Conservation (phyloP, 768 basidiomycete species). For the Hebeloma cylindrosporum region DNA sequence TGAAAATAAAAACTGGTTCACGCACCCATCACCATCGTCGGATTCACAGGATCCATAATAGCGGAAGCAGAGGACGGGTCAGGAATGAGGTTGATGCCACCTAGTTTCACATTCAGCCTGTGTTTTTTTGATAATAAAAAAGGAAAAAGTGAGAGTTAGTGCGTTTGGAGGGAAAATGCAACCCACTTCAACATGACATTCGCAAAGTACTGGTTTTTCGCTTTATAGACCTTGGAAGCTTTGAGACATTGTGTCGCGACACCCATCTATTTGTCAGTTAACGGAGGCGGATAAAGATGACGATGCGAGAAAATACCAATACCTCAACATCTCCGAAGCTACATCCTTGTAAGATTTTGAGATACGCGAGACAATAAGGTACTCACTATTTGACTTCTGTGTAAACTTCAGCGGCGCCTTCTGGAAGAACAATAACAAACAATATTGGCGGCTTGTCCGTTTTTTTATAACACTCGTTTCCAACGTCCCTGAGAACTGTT, state of each 20-base stretch:
- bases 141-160: constrained; percentile 1
- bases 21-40: constrained; percentile 78
- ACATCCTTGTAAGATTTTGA: neutral
- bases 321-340: constrained; percentile 71
- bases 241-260: constrained; percentile 82
- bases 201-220: constrained; percentile 76
- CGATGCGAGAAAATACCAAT: neutral
- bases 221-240: constrained; percentile 59
- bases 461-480: constrained; percentile 43
- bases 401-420: constrained; percentile 75
- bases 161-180: neutral
- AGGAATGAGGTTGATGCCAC: constrained; percentile 79
- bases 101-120: constrained; percentile 83
- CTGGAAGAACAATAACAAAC: constrained; percentile 69
- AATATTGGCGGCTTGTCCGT: constrained; percentile 49
- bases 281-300: neutral
- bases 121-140: too few relatives aligned
- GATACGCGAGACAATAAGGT: neutral
- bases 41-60: constrained; percentile 67
- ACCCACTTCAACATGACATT: constrained; percentile 78
- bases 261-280: constrained; percentile 47
- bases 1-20: neutral
- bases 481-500: constrained; percentile 53
- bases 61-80: constrained; percentile 64
- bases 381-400: constrained; percentile 77